Base-by-base conservation (phyloP, 2,329 filamentous ascomycete species). In the Davidsoniella australis region DNA sequence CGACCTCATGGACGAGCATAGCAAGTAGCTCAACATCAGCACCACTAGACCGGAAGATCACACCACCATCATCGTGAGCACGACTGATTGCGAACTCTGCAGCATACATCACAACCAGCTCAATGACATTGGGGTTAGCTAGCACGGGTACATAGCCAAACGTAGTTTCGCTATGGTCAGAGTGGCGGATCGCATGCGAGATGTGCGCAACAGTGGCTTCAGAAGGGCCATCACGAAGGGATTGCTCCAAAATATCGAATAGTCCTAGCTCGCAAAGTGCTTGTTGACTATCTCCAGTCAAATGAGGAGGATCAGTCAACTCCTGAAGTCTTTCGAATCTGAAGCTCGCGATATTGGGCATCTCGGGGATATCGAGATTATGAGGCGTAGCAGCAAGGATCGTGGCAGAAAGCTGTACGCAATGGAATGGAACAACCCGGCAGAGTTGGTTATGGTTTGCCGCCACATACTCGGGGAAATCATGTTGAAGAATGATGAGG, bases 401-500 rank as follows among this genome's bases (percentile, higher is more conserved):
- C 49, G 94, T 71, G 59, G 96, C 95, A 56, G 88, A 78, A 47
- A 95, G 71, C 63, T 96, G 91, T 14, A 81, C 80, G 64, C 85
- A 91, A 59, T 91, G 82, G 46, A 79, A 76, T 1, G 88, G 85
- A 51, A 96, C 82, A 58, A 77, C 78, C 57, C 83, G 80, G 66
- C 82, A 87, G 47, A 98, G 76, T 56, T 78, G 76, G 56, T 85
- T 78, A 60, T 94, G 85, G 62, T 94, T 86, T 57, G 88, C 85
- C 5, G 85, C 82, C 40, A 98, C 67, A 63, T 94, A 98, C 50
- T 95, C 87, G 0, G 89, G 84, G 64, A 86, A 96, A 62, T 98
- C 91, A 60, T 96, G 91, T 57, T 94, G 85, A 48, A 98, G 68
- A 47, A 94, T 75, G 33, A 94, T 68, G 49, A 96, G 67, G 53